These are phyloP conservation scores for Nicotiana tabacum DNA, from an alignment of 257 asterid species.

Conservation along the genomic window DNA sequence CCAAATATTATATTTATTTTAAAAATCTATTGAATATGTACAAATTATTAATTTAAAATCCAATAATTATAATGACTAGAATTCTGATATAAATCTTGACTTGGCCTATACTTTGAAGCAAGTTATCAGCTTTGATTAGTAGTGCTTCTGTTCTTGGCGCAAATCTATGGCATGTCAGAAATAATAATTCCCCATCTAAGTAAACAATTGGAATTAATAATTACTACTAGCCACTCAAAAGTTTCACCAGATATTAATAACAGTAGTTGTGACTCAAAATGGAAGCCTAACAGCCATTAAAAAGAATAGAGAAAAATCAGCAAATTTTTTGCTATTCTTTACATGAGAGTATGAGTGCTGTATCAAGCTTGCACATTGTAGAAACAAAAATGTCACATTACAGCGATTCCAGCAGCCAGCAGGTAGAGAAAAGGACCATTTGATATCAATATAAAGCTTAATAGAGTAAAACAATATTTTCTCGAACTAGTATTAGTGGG, in stretches of 20 bases:
- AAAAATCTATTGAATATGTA: too few species aligned
- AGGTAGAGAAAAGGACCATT: not conserved
- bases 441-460: not conserved
- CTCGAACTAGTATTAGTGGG: not conserved
- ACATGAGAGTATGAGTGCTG: not conserved
- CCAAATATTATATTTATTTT: too few species aligned
- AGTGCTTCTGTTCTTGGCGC: not conserved
- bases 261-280: too few species aligned
- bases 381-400: not conserved
- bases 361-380: not conserved
- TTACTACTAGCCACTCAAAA: not conserved
- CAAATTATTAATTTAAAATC: too few species aligned
- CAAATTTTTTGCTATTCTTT: not conserved
- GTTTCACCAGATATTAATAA: too few species aligned
- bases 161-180: not conserved
- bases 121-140: not conserved
- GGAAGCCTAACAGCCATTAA: not conserved
- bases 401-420: not conserved
- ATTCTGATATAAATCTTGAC: too few species aligned
- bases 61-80: too few species aligned
- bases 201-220: not conserved
- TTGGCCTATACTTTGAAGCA: not conserved
- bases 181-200: not conserved
- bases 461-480: not conserved
- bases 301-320: not conserved